Base-by-base conservation (phyloP, 1,284 basidiomycete genomes). In the Abortiporus biennis region DNA sequence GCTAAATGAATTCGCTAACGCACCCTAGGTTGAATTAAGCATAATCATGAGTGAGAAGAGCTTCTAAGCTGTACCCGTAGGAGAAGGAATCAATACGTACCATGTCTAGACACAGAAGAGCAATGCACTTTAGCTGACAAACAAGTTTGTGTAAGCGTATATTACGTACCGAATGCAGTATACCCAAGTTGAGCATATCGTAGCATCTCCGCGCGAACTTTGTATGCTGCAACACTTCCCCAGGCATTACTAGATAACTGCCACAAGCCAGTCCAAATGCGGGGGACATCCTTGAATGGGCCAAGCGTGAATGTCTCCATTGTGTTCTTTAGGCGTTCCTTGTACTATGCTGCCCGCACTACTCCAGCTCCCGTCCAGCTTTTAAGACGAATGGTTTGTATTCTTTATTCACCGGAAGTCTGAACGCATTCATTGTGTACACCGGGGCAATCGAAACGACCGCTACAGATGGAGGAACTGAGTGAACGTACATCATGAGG, bases 211-310 rank as follows among this genome's bases (percentile, higher is more conserved):
- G 74, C 66, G 43, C 79, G 76, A 47, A 90, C 74, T 57, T 77
- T 80, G 17, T 71, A 54, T 2, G 77, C 75, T 0, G 83, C 68
- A 1, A 82, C 82, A 36, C 76, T 82, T 15, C 87, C 86, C 86
- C 86, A 90, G 1, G 85, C 84, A 38, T 81, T 82, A 56, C 80
- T 81, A 13, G 85, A 87, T 25, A 90, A 73, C 52, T 90, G 87
- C 86, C 86, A 90, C 6, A 90, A 72, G 6, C 86, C 86, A 4
- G 74, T 78, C 75, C 80, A 87, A 36, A 90, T 58, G 40, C 86
- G 76, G 16, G 86, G 80, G 12, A 71, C 71, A 22, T 59, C 29
- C 16, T 16, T 57, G 53, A 78, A 72, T 3, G 76, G 71, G 4
- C 85, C 85, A 6, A 88, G 69, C 34, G 57, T 57, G 54, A 82